These are phyloP conservation scores for Aureobasidium sp. DNA, from an alignment of 2,329 filamentous ascomycete species.

Conservation along the genomic window DNA sequence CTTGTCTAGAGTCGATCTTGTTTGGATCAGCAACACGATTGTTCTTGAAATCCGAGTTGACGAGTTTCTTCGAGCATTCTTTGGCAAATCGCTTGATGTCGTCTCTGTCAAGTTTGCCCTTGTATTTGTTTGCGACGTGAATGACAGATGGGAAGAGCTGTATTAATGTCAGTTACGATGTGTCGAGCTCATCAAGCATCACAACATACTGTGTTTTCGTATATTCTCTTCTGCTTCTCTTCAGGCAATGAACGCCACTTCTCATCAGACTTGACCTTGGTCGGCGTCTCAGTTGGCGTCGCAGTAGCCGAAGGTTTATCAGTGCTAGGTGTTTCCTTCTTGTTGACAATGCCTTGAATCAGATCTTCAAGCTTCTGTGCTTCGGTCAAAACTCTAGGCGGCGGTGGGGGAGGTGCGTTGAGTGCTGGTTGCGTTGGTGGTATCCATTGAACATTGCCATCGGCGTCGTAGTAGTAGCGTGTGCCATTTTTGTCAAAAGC, in stretches of 20 bases:
- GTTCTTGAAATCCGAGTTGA: constrained; percentile 86
- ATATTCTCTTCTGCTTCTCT: constrained; percentile 92
- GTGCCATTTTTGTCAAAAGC: constrained; percentile 64
- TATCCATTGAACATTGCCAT: constrained; percentile 74
- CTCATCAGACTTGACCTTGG: constrained; percentile 51
- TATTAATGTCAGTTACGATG: constrained; percentile 14
- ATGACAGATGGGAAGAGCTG: constrained; percentile 81
- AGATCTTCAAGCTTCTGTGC: constrained; percentile 70
- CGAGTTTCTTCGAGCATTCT: constrained; percentile 71
- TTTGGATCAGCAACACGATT: constrained; percentile 77
- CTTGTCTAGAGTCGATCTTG: constrained; percentile 61
- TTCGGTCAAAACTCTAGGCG: constrained; percentile 59
- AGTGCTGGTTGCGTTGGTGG: constrained; percentile 61
- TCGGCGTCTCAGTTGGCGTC: constrained; percentile 56
- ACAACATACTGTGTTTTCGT: constrained; percentile 76
- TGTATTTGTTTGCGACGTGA: constrained; percentile 78
- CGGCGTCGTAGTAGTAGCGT: constrained; percentile 78
- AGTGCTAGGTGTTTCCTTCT: constrained; percentile 53
- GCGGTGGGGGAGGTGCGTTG: constrained; percentile 43
- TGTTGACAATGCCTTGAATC: constrained; percentile 57
- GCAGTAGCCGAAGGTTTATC: constrained; percentile 49
- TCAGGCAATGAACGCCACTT: constrained; percentile 62
- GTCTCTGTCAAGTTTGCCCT: constrained; percentile 77
- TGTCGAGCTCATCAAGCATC: background rate
- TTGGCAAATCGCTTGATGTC: constrained; percentile 59